A percentile compares a stretch with the other conserved stretches of the same genome.
Evolutionary conservation across 495 filamentous ascomycete species (phyloP).

Genomic region (Xanthoparmelia taractica): DNA sequence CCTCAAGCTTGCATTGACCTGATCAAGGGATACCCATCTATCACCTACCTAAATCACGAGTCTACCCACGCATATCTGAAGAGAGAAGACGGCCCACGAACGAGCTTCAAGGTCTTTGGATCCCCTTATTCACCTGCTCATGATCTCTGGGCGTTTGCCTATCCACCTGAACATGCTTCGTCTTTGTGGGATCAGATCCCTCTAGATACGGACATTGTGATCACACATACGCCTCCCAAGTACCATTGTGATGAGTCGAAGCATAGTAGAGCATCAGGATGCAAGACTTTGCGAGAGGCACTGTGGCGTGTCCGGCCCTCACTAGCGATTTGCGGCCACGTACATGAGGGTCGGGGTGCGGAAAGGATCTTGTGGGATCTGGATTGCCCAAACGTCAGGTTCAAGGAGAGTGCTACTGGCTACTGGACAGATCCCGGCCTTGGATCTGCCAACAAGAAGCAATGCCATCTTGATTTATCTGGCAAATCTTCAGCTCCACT

Average conservation of each 20-base stretch:
- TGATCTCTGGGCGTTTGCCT: constrained; percentile 69
- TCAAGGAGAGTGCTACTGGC: constrained; percentile 30
- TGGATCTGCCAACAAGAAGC: constrained; percentile 46
- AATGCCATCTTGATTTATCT: constrained; percentile 51
- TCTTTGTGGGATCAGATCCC: constrained; percentile 45
- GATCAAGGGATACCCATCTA: constrained; percentile 45
- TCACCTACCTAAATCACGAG: constrained; percentile 60
- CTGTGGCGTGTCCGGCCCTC: constrained; percentile 38
- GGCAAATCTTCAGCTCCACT: constrained; percentile 38
- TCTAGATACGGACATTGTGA: constrained; percentile 38
- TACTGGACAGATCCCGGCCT: constrained; percentile 40
- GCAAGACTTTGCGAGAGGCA: constrained; percentile 33
- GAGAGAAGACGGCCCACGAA: constrained; percentile 52
- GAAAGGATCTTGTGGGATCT: constrained; percentile 38
- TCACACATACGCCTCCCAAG: constrained; percentile 45
- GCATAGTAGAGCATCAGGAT: constrained; percentile 33
- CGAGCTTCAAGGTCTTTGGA: constrained; percentile 65
- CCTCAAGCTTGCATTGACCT: constrained; percentile 48
- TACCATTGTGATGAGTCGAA: constrained; percentile 39
- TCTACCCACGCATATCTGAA: constrained; percentile 50
- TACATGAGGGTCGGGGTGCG: constrained; percentile 44
- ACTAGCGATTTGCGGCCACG: constrained; percentile 44
- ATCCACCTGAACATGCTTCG: constrained; percentile 42
- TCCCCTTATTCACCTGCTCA: constrained; percentile 60
- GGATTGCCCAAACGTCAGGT: constrained; percentile 20